Evolutionary conservation across 257 asterid genomes (phyloP).

Genomic region (Coffea eugenioides): DNA sequence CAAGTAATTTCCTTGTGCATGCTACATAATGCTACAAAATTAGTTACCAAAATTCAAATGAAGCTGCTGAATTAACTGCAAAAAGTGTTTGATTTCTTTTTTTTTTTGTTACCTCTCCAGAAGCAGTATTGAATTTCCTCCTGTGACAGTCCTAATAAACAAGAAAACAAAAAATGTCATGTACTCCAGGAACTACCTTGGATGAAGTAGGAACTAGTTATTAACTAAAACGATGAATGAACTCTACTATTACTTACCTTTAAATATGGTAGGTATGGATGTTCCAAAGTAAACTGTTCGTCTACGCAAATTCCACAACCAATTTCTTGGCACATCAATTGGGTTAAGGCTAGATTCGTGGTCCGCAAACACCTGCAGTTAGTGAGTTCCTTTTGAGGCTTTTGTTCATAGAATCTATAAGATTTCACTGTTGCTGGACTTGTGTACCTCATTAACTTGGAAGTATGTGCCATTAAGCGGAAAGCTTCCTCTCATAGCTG

Average conservation of each 20-base stretch:
- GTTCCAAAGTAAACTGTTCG: constrained; percentile 95
- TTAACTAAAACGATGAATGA: neutral
- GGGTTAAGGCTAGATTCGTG: constrained; percentile 85
- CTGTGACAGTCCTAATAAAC: constrained; percentile 65
- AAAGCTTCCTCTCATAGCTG: constrained; percentile 99
- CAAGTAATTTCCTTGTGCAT: neutral
- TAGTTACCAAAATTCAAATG: neutral
- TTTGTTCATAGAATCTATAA: constrained; percentile 13
- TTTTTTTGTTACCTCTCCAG: constrained; percentile 73
- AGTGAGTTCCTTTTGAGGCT: constrained; percentile 14
- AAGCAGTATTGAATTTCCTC: constrained; percentile 88
- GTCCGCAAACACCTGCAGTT: constrained; percentile 87
- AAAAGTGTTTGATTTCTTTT: constrained; percentile 12
- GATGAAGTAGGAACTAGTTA: neutral
- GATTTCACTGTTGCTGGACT: constrained; percentile 17
- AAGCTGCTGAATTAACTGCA: constrained; percentile 2
- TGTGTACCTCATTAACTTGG: constrained; percentile 91
- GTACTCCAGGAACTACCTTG: neutral
- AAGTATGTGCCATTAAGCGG: constrained; percentile 97
- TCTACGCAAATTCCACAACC: constrained; percentile 90
- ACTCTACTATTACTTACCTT: constrained; percentile 50
- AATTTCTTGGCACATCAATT: constrained; percentile 75
- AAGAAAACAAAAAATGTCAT: constrained; percentile 22
- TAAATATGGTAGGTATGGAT: constrained; percentile 84
- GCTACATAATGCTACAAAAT: neutral